Evolutionary conservation across 805 yeast species (phyloP).

Genomic region (Candida tallmaniae): DNA sequence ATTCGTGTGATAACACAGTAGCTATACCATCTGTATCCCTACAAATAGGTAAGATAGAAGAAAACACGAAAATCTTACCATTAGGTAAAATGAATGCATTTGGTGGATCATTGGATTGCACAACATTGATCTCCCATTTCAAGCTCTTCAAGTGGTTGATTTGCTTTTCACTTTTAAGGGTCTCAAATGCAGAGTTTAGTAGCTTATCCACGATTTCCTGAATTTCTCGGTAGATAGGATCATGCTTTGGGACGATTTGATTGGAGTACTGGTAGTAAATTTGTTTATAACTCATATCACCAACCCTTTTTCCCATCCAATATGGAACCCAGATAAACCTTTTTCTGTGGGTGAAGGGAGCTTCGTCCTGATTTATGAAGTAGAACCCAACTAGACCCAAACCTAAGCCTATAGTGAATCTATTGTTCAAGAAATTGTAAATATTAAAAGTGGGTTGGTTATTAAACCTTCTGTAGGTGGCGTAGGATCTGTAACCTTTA

Average conservation of each 20-base stretch:
- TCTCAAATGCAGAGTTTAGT: constrained; percentile 50
- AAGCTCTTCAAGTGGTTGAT: constrained; percentile 32
- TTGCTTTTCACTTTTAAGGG: constrained; percentile 27
- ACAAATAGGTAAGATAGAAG: constrained; percentile 74
- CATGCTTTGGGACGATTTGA: constrained; percentile 53
- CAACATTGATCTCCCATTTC: constrained; percentile 78
- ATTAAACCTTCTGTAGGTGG: constrained; percentile 35
- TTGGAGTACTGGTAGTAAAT: constrained; percentile 50
- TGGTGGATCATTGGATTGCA: constrained; percentile 69
- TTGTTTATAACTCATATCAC: constrained; percentile 59
- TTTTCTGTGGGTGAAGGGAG: constrained; percentile 72
- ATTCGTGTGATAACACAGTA: constrained; percentile 90
- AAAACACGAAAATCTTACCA: constrained; percentile 89
- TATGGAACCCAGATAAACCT: constrained; percentile 71
- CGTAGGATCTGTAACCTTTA: constrained; percentile 17
- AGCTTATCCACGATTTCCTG: constrained; percentile 60
- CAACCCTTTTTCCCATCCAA: constrained; percentile 58
- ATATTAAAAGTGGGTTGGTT: constrained; percentile 2
- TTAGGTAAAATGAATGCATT: constrained; percentile 96
- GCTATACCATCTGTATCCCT: constrained; percentile 86
- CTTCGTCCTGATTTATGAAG: constrained; percentile 56
- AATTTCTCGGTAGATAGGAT: constrained; percentile 58
- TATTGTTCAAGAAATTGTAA: constrained; percentile 16
- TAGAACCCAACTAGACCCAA: constrained; percentile 21
- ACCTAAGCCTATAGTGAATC: constrained; percentile 30